Base-by-base conservation (phyloP, 345 rosid genomes). In the Syzygium aromaticum region DNA sequence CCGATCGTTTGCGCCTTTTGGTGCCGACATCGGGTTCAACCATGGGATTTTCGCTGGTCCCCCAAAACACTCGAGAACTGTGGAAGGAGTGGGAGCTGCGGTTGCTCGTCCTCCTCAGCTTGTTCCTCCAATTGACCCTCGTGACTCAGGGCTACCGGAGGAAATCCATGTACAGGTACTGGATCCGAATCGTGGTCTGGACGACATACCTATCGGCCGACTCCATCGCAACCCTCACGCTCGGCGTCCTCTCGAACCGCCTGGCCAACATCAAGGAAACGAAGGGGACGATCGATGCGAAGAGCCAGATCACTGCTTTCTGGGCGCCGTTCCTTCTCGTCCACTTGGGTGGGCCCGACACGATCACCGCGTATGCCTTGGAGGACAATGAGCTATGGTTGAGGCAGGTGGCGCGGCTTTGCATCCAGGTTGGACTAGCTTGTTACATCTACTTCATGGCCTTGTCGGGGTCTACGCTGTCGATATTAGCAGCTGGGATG, bases 371-470 rank as follows among this genome's bases (percentile, higher is more conserved):
- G 0, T 91, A 89, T 11, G 43, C 92, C 14, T 0, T 89, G 52
- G 91, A 89, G 61, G 93, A 90, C 88, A 92, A 92, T 54, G 90
- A 92, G 52, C 52, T 89, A 11, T 92, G 90, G 89, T 23, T 84
- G 25, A 86, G 93, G 54, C 89, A 89, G 54, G 56, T 88, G 13
- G 86, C 89, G 2, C 89, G 86, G 33, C 59, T 89, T 16, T 38
- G 40, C 9, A 86, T 86, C n/a, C 89, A 89, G 52, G 49, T 86
- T 0, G 89, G 86, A 7, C 85, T 88, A 3, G 92, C 91, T 1
- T 51, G 86, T 19, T 95, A 92, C 59, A 90, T 95, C 84, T 90
- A 88, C 86, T 51, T 89, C 43, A 21, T 86, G 80, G 91, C 90
- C 53, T 89, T 90, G 33, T 88, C 88, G 0, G 80, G 89, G 8